Percentiles rank a stretch among this genome's conserved stretches.
Conservation (phyloP, 2,329 filamentous ascomycete genomes). For the Fusarium sublunatum region DNA sequence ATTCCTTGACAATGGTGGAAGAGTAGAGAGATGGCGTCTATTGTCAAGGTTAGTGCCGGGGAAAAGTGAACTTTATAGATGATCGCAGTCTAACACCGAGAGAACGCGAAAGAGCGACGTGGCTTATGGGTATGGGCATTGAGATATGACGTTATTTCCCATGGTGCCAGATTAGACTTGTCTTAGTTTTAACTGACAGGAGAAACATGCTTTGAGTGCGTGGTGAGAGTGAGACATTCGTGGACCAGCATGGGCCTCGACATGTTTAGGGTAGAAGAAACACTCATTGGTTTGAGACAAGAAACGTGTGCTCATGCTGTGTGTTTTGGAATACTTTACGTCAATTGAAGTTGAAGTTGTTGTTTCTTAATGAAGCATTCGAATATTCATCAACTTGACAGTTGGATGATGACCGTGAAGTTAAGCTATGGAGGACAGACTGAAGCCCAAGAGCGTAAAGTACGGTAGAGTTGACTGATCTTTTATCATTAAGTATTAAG, state of each 20-base stretch:
- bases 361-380: too few species aligned
- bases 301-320: background rate
- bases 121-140: background rate
- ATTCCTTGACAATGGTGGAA: constrained; percentile 5
- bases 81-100: background rate
- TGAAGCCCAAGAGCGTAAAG: too few species aligned
- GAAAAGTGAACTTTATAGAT: background rate
- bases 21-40: background rate
- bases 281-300: too few species aligned
- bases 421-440: too few species aligned
- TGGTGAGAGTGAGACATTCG: constrained; percentile 10
- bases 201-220: background rate
- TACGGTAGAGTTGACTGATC: too few species aligned
- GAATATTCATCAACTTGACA: too few species aligned
- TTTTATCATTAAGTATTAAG: constrained; percentile 33
- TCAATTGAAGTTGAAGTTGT: background rate
- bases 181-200: constrained; percentile 7
- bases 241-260: background rate
- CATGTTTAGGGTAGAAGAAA: constrained; percentile 16
- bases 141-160: background rate
- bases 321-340: background rate
- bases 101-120: constrained; percentile 13
- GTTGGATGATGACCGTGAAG: too few species aligned
- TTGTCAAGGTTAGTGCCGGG: background rate
- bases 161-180: background rate